Conservation (phyloP, 73 alveolate species). For the Symbiodinium pilosum region DNA sequence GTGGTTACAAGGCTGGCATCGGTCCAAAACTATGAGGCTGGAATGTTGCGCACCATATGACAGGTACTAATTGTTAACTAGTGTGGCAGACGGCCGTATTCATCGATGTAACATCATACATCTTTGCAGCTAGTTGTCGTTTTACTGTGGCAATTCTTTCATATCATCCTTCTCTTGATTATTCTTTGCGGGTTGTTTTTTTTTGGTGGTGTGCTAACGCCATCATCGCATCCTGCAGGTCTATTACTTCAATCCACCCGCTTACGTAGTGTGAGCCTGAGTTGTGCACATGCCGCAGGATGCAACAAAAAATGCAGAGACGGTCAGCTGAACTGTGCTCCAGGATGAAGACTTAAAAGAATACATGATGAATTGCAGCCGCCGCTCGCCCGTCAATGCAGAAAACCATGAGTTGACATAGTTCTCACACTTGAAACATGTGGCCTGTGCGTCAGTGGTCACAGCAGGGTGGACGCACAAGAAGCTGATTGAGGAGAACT, state of each 20-base stretch:
- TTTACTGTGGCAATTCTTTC: too few species aligned
- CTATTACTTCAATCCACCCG: slow-evolving; percentile 83
- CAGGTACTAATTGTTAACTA: too few species aligned
- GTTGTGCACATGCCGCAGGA: neutral
- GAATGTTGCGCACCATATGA: too few species aligned
- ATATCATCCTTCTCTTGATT: too few species aligned
- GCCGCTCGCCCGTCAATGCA: neutral
- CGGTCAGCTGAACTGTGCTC: neutral
- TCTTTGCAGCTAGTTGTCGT: too few species aligned
- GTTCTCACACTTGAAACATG: neutral
- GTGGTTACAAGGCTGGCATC: slow-evolving; percentile 58
- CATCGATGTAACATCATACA: too few species aligned
- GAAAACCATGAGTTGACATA: too few species aligned
- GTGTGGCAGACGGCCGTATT: too few species aligned
- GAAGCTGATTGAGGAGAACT: slow-evolving; percentile 92
- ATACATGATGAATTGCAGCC: slow-evolving; percentile 80
- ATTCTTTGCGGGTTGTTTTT: too few species aligned
- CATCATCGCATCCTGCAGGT: slow-evolving; percentile 24
- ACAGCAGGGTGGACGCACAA: slow-evolving; percentile 87
- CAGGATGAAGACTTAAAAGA: slow-evolving; percentile 82
- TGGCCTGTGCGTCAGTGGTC: neutral
- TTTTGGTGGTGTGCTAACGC: too few species aligned
- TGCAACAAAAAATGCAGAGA: neutral
- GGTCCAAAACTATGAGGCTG: slow-evolving; percentile 83
- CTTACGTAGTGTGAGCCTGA: slow-evolving; percentile 7